These are phyloP conservation scores for Allantophomopsis cytisporea DNA, from an alignment of 2,329 filamentous ascomycete species.

Conservation along the genomic window DNA sequence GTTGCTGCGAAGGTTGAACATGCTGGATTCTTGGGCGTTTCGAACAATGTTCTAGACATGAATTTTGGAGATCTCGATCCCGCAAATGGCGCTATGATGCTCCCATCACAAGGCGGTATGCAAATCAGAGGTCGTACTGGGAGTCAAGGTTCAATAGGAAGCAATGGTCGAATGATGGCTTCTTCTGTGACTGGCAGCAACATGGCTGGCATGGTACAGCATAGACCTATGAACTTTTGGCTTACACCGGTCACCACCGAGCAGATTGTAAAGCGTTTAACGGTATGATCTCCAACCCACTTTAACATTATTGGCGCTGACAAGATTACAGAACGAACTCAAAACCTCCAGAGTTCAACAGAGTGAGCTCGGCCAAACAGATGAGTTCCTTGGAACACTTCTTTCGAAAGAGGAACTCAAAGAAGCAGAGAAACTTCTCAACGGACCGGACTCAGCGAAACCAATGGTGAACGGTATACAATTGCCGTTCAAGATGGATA, in stretches of 20 bases:
- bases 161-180: conserved; percentile 41
- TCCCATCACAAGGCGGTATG: conserved; percentile 51
- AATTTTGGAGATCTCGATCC: conserved; percentile 88
- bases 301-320: conserved; percentile 7
- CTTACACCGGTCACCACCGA: conserved; percentile 84
- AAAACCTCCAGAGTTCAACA: conserved; percentile 79
- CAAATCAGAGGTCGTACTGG: conserved; percentile 58
- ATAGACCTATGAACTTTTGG: conserved; percentile 70
- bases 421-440: conserved; percentile 37
- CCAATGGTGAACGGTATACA: conserved; percentile 24
- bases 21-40: conserved; percentile 66
- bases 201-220: conserved; percentile 47
- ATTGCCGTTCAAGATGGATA: conserved; percentile 47
- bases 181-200: conserved; percentile 42
- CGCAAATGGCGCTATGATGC: conserved; percentile 59
- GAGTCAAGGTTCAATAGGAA: conserved; percentile 49
- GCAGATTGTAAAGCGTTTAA: conserved; percentile 72
- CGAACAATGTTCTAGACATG: conserved; percentile 71
- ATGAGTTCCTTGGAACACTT: conserved; percentile 67
- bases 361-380: conserved; percentile 70
- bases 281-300: conserved; percentile 8
- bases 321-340: conserved; percentile 60
- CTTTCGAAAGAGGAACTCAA: conserved; percentile 58
- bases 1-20: conserved; percentile 95
- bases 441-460: neutral